Conservation (phyloP, 768 basidiomycete genomes). For the Phaeolepiota aurea region DNA sequence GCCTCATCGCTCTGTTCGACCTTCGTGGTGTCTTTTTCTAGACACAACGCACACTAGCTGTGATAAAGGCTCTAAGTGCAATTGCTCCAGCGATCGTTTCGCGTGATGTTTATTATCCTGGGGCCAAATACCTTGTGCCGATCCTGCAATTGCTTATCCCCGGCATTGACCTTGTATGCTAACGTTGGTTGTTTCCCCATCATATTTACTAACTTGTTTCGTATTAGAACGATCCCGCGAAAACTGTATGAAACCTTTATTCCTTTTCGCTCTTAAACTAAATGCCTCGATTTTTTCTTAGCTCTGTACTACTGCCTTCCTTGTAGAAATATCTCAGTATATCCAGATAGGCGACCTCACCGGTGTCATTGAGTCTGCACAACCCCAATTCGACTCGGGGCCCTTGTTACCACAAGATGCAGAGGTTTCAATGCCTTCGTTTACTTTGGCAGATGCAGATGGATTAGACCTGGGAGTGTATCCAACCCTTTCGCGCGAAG, state of each 20-base stretch:
- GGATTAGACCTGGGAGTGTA: constrained; percentile 28
- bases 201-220: neutral
- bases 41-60: constrained; percentile 80
- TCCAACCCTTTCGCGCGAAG: constrained; percentile 38
- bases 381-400: constrained; percentile 21
- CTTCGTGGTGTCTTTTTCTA: constrained; percentile 22
- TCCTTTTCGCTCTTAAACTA: constrained; percentile 1
- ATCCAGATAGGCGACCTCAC: constrained; percentile 67
- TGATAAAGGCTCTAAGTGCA: constrained; percentile 79
- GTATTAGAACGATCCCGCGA: constrained; percentile 64
- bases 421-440: constrained; percentile 23
- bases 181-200: neutral
- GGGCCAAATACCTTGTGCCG: constrained; percentile 74
- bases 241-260: constrained; percentile 43
- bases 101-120: constrained; percentile 69
- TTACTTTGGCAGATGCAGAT: constrained; percentile 29
- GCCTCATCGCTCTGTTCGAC: neutral
- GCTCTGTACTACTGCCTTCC: constrained; percentile 68
- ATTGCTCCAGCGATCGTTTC: constrained; percentile 78
- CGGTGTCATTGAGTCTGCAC: constrained; percentile 19
- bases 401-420: constrained; percentile 18
- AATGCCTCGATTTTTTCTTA: constrained; percentile 17
- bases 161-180: constrained; percentile 74
- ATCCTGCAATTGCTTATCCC: constrained; percentile 78
- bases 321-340: constrained; percentile 68